Evolutionary conservation across 345 rosid species (phyloP).

Genomic region (Anacardium occidentale): DNA sequence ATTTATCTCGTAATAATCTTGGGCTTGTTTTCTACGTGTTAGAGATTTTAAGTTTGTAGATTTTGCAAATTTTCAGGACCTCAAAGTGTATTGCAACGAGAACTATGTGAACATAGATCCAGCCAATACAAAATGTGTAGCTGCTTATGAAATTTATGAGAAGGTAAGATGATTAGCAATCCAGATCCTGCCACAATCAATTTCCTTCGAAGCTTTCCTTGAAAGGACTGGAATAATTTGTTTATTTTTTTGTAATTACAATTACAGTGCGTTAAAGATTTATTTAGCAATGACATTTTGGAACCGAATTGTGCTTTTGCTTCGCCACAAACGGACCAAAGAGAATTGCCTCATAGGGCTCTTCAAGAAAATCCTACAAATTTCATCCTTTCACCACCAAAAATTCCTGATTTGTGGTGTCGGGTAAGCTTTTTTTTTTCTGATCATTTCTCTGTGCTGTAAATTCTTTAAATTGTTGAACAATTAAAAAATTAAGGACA

Average conservation of each 20-base stretch:
- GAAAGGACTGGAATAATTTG: not conserved
- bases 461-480: no score
- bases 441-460: no score
- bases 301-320: slow-evolving; percentile 36
- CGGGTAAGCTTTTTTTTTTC: slow-evolving; percentile 23
- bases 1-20: no score
- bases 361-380: not conserved
- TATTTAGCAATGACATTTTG: slow-evolving; percentile 23
- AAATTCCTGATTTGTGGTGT: slow-evolving; percentile 31
- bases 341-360: not conserved
- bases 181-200: not conserved
- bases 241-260: not conserved
- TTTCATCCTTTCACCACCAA: slow-evolving; percentile 21
- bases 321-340: not conserved
- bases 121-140: slow-evolving; percentile 19
- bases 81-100: slow-evolving; percentile 23
- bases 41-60: not conserved
- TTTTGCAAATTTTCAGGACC: slow-evolving; percentile 11
- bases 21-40: no score
- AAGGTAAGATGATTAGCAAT: slow-evolving; percentile 10
- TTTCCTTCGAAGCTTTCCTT: not conserved
- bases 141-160: slow-evolving; percentile 6
- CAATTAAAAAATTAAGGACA: no score
- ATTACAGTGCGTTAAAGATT: slow-evolving; percentile 31
- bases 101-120: slow-evolving; percentile 21